These are phyloP conservation scores for Aspergillus melleus DNA, from an alignment of 2,329 filamentous ascomycete genomes.

Conservation along the genomic window DNA sequence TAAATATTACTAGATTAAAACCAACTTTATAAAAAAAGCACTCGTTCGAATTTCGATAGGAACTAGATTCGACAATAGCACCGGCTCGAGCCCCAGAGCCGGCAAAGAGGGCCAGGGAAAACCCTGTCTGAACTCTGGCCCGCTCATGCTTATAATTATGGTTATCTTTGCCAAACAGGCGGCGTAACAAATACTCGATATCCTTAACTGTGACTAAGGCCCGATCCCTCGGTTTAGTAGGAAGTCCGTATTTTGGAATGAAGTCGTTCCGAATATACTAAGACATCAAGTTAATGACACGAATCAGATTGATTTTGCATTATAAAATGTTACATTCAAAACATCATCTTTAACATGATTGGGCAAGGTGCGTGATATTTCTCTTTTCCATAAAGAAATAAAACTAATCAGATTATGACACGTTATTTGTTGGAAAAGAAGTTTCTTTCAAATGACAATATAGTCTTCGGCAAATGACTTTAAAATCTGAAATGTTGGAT, in stretches of 20 bases:
- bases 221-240: constrained; percentile 14
- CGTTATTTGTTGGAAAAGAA: constrained; percentile 9
- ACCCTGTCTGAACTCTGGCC: constrained; percentile 12
- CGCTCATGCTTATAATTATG: constrained; percentile 14
- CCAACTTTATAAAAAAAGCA: constrained; percentile 22
- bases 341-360: constrained; percentile 14
- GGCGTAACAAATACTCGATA: constrained; percentile 15
- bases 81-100: constrained; percentile 11
- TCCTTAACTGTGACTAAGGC: constrained; percentile 16
- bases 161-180: constrained; percentile 9
- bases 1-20: neutral
- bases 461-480: constrained; percentile 19
- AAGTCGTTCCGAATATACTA: constrained; percentile 16
- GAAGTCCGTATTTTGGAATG: constrained; percentile 11
- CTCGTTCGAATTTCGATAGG: constrained; percentile 17
- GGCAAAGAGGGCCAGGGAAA: constrained; percentile 8
- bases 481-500: constrained; percentile 7
- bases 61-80: constrained; percentile 19
- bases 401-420: constrained; percentile 10
- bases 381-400: constrained; percentile 12
- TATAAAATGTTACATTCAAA: constrained; percentile 8
- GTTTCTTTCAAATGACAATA: constrained; percentile 6
- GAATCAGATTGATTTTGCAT: neutral
- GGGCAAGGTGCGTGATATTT: constrained; percentile 10
- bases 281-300: neutral